Base-by-base conservation (phyloP, 1,284 basidiomycete species). In the Singerocomus inundabilis region DNA sequence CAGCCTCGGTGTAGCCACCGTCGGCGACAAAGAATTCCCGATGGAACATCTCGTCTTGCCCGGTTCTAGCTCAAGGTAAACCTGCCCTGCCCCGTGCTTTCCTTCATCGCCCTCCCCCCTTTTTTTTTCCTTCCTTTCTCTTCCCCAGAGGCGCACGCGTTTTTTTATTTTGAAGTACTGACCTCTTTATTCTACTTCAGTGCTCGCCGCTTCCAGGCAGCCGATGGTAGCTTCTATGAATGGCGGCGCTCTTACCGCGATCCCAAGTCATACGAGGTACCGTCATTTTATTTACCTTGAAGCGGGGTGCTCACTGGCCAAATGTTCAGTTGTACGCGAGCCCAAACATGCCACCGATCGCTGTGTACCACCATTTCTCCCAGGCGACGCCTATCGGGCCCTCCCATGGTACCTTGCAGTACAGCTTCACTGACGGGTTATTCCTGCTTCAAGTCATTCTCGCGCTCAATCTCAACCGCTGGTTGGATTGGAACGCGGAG, bases 381-480 rank as follows among this genome's bases (percentile, higher is more conserved):
- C 75, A 79, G 50, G 59, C 66, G n/a, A 81, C 84, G 2, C 74
- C 75, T 0, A 75, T 87, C 34, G 85, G 85, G 1, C 77, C 78
- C 43, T 74, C 80, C 29, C 78, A 85, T 62, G 87, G 79, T 10
- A 72, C 77, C 52, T 63, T 88, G 48, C 75, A 79, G 53, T 87
- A 84, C 64, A 76, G 67, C 45, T 88, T 88, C 63, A 74, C 71
- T 36, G 72, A 85, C 46, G 79, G 80, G 49, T 58, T 69, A 33
- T 76, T 88, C 44, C 67, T 89, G 55, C 72, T 85, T 13, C 78
- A 87, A 63, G 74, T 77, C 6, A 70, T 88, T 49, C 67, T 89
- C 33, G 75, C 88, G 8, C 72, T 90, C 43, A 81, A 77, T 61
- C 69, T 90, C 55, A 88, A 88, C 66, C 77, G 85, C 51, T 89